These are phyloP conservation scores for Daldinia vernicosa DNA, from an alignment of 495 filamentous ascomycete species.

Conservation along the genomic window DNA sequence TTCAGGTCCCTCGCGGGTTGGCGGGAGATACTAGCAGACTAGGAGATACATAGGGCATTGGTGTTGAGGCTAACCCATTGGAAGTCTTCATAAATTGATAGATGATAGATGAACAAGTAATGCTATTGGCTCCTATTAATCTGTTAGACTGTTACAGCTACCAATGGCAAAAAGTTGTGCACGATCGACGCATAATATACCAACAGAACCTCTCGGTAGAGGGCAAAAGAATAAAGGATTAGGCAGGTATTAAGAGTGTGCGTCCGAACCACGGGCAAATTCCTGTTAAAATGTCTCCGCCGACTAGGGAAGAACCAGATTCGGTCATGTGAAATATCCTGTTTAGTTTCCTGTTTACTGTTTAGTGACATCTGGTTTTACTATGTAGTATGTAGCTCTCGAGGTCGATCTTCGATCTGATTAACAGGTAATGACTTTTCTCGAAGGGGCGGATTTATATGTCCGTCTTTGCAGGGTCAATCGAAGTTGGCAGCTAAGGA, in stretches of 20 bases:
- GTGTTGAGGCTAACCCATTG: constrained; percentile 28
- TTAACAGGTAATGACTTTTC: constrained; percentile 29
- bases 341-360: neutral
- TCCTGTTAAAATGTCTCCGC: constrained; percentile 15
- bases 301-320: constrained; percentile 8
- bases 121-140: constrained; percentile 12
- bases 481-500: constrained; percentile 6
- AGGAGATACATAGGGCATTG: neutral
- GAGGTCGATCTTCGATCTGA: constrained; percentile 30
- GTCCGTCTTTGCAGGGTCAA: constrained; percentile 14
- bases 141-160: constrained; percentile 4
- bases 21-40: neutral
- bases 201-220: constrained; percentile 17
- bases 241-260: constrained; percentile 18
- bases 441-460: constrained; percentile 27
- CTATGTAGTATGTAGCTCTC: too few relatives aligned
- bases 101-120: constrained; percentile 10
- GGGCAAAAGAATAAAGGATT: constrained; percentile 8
- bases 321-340: constrained; percentile 15
- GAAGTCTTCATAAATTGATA: constrained; percentile 8
- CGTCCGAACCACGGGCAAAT: constrained; percentile 8
- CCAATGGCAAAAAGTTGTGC: constrained; percentile 1
- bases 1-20: neutral
- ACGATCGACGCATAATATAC: constrained; percentile 15
- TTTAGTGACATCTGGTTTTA: neutral